These are phyloP conservation scores for Phaeosphaeriaceae sp. DNA, from an alignment of 2,329 filamentous ascomycete species.

Conservation along the genomic window DNA sequence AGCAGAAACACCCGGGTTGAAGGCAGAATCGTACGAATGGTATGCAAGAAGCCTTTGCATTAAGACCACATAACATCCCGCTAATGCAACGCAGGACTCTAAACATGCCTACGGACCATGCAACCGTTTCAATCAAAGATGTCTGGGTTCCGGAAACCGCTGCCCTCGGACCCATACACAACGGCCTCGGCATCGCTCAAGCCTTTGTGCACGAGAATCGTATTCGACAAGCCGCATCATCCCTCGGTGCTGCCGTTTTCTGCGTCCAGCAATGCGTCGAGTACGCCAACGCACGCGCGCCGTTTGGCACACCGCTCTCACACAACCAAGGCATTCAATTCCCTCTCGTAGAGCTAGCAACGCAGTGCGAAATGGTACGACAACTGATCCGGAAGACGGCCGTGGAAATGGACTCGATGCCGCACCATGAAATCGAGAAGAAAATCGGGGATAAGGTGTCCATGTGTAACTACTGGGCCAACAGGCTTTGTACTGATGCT, in stretches of 20 bases:
- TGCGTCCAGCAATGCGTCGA: slow-evolving; percentile 64
- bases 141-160: slow-evolving; percentile 63
- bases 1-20: slow-evolving; percentile 58
- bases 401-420: slow-evolving; percentile 65
- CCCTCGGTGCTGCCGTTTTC: slow-evolving; percentile 64
- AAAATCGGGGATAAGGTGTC: slow-evolving; percentile 66
- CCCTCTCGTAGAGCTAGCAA: slow-evolving; percentile 66
- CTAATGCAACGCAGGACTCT: slow-evolving; percentile 56
- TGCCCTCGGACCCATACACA: slow-evolving; percentile 60
- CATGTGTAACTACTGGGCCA: slow-evolving; percentile 72
- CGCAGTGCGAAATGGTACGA: slow-evolving; percentile 67
- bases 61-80: background rate
- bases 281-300: slow-evolving; percentile 61
- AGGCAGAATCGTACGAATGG: slow-evolving; percentile 65
- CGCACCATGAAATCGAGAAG: slow-evolving; percentile 62
- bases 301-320: slow-evolving; percentile 64
- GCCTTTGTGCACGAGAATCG: slow-evolving; percentile 71
- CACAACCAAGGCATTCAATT: slow-evolving; percentile 70
- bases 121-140: slow-evolving; percentile 62
- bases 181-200: slow-evolving; percentile 66
- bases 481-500: slow-evolving; percentile 64
- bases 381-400: slow-evolving; percentile 67
- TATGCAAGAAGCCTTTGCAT: slow-evolving; percentile 11
- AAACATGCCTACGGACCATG: slow-evolving; percentile 72
- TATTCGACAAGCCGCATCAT: slow-evolving; percentile 68